Evolutionary conservation across 306 rosid genomes (phyloP), one percentile per base, ranked within the genome.

Genomic region (Vigna angularis): DNA sequence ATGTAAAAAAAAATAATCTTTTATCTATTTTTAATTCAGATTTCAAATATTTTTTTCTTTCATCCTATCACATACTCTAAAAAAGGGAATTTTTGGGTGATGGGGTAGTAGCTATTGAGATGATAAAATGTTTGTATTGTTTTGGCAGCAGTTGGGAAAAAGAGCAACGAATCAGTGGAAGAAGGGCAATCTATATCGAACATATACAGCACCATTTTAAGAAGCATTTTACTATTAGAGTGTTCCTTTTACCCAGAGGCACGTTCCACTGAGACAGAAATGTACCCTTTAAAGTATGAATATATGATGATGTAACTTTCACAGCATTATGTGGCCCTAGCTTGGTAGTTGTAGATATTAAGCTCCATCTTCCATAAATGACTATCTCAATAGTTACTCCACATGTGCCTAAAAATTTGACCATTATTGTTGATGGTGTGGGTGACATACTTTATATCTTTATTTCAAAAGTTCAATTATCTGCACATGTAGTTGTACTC

Each of bases 181-280:
- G 86, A 87, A 58, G 83, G 56, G 53, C 34, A 45, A 51, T 11
- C 88, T 87, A 3, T 72, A 74, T 5, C 73, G 94, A 79, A 38
- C 94, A 13, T 70, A 76, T 48, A 90, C 94, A 28, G 92, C 92
- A 52, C 92, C 94, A 55, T 91, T 91, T 86, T 91, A 75, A 85
- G 58, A 53, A 30, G 34, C 34, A 30, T 30, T 4, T 30, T 26
- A 26, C 28, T 26, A 26, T 26, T 26, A 26, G 28, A 26, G 4
- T 26, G 28, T 2, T 26, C 28, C 28, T 26, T 26, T 26, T 30
- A 30, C 34, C 5, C 34, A 30, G 34, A 30, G 34, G 4, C 34
- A 4, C 32, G 34, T 30, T 30, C 5, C 34, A 30, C 34, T 30
- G 24, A 15, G 30, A 55, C 18, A 52, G 9, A 52, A 32, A 32